phyloP scores from a whole-genome alignment of 2,329 filamentous ascomycete genomes.

The Cladophialophora carrionii region DNA sequence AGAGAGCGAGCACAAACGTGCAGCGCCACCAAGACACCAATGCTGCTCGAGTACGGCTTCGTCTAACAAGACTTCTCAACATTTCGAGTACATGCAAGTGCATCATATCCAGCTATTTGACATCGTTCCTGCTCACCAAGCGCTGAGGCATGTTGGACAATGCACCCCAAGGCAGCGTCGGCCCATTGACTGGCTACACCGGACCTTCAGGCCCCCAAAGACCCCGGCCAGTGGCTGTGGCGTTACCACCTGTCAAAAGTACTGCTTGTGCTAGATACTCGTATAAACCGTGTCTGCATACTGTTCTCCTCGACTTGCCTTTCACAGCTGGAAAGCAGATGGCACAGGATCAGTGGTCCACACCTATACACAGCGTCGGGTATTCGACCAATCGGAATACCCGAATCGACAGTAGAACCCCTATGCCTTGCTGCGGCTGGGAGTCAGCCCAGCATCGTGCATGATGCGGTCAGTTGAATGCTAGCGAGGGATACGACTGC shows the following conservation, averaged over 20 bases:
- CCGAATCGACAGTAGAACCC: neutral
- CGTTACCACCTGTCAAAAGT: constrained; percentile 1
- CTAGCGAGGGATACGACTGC: neutral
- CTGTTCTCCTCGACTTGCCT: constrained; percentile 1
- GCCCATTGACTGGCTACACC: neutral
- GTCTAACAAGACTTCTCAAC: neutral
- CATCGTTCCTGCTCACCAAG: neutral
- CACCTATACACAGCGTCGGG: constrained; percentile 8
- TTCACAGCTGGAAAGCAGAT: neutral
- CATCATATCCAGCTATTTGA: neutral
- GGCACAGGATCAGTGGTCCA: constrained; percentile 14
- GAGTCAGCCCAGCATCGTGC: neutral
- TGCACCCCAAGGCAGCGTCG: neutral
- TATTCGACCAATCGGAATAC: constrained; percentile 7
- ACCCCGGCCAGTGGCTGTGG: neutral
- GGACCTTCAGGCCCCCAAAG: constrained; percentile 8
- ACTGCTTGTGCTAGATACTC: neutral
- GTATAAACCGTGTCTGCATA: constrained; percentile 1
- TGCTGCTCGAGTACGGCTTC: neutral
- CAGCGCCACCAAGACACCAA: neutral
- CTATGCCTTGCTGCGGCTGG: constrained; percentile 3
- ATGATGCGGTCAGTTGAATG: neutral
- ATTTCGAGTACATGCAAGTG: neutral
- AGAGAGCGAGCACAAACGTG: neutral
- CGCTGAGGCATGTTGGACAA: neutral